Evolutionary conservation across 768 basidiomycete genomes (phyloP), one percentile per base, ranked within the genome.

Genomic region (Tricholoma matsutake): DNA sequence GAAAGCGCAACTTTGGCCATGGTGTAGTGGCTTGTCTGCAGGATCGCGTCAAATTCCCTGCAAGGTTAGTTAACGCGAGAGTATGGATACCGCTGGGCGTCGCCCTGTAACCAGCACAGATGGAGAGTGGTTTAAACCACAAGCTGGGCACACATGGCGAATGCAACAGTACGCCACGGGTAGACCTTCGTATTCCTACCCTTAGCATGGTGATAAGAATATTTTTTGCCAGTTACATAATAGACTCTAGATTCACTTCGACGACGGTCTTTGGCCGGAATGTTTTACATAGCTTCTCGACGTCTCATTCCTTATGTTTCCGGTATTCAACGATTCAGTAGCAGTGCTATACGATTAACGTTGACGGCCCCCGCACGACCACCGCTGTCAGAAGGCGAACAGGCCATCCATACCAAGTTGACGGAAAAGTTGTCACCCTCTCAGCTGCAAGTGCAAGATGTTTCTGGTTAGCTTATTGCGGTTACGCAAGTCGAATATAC

Each of bases 361-460:
- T 65, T 67, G 43, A 67, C 68, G 16, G 65, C 65, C 8, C 34
- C 68, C 10, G 45, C 69, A 14, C 41, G 66, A 10, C 41, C 62
- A 16, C 56, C 60, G 31, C 65, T 54, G 7, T 54, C 72, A 25
- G 80, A 85, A 64, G 89, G 90, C n/a, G 93, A 95, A 75, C 76
- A 78, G 62, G 73, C 72, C 59, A 95, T 96, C 57, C 80, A 81
- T 64, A 71, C 79, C 22, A 98, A 96, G 75, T 78, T 98, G 29
- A 81, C 79, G 11, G 81, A 84, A 41, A 84, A 76, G 67, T 94
- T 99, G 72, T 75, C 81, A n/a, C 92, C 96, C 9, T 85, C 88
- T 13, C 83, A 88, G 61, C 77, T 98, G 18, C 83, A 86, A 62
- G 95, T 98, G 2, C 88, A 95, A 76, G 96, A 99, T 73, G 85